Conservation (phyloP, 768 basidiomycete genomes). For the Tricholoma hemisulphureum region DNA sequence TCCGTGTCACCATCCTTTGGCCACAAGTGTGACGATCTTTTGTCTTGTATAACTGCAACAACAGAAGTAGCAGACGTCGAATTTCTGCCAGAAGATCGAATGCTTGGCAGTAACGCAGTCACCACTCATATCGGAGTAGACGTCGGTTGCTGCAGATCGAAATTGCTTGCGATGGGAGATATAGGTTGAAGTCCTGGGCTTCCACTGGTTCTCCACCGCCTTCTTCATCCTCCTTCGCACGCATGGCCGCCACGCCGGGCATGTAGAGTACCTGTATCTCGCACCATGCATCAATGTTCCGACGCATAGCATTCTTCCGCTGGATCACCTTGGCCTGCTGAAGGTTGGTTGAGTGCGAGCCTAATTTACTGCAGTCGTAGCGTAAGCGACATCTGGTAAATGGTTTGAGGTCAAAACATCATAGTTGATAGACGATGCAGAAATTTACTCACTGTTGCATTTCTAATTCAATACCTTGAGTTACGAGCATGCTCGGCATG, state of each 20-base stretch:
- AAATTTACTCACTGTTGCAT: slow-evolving; percentile 9
- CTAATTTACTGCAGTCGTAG: background rate
- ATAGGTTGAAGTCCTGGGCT: slow-evolving; percentile 1
- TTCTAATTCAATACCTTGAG: slow-evolving; percentile 15
- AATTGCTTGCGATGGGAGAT: background rate
- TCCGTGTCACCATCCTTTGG: background rate
- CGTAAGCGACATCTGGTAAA: background rate
- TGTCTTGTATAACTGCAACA: background rate
- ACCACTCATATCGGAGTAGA: background rate
- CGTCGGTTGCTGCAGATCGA: too few relatives aligned
- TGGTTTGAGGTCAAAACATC: background rate
- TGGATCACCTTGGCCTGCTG: slow-evolving; percentile 17
- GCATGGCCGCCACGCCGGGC: too few relatives aligned
- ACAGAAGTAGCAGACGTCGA: background rate
- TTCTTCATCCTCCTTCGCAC: slow-evolving; percentile 33
- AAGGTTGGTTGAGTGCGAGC: too few relatives aligned
- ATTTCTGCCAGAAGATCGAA: background rate
- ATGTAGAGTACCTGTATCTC: too few relatives aligned
- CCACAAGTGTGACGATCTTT: background rate
- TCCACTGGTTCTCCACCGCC: background rate
- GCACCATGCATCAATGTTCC: too few relatives aligned
- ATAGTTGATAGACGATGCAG: background rate
- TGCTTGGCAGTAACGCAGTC: background rate
- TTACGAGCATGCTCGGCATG: slow-evolving; percentile 4
- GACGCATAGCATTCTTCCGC: slow-evolving; percentile 1